Evolutionary conservation across 2,329 filamentous ascomycete genomes (phyloP).

Genomic region (Sphaerulina populicola): DNA sequence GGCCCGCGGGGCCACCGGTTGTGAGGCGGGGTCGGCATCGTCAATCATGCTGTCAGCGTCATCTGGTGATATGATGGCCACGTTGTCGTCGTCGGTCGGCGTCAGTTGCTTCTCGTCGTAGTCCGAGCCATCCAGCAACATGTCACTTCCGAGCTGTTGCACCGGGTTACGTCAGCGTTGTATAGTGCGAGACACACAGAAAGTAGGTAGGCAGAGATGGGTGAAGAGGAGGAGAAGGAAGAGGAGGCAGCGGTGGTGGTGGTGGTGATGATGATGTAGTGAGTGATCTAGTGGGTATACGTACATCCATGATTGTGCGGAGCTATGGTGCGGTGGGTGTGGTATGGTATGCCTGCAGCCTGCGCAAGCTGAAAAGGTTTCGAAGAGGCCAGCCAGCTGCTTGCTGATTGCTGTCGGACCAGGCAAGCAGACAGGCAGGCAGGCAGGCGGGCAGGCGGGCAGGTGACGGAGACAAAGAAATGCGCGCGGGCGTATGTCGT

Average conservation of each 20-base stretch:
- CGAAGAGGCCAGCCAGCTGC: background rate
- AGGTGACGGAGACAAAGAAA: background rate
- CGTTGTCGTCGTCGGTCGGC: slow-evolving; percentile 34
- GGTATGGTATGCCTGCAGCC: slow-evolving; percentile 1
- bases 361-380: slow-evolving; percentile 2
- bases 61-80: slow-evolving; percentile 53
- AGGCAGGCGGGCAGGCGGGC: too few species aligned
- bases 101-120: slow-evolving; percentile 53
- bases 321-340: background rate
- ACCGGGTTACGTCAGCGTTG: slow-evolving; percentile 22
- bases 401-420: slow-evolving; percentile 2
- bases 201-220: background rate
- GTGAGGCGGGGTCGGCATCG: slow-evolving; percentile 37
- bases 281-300: background rate
- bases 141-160: slow-evolving; percentile 51
- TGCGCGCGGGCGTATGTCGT: slow-evolving; percentile 7
- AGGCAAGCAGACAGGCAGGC: too few species aligned
- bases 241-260: background rate
- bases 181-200: slow-evolving; percentile 4
- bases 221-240: slow-evolving; percentile 4
- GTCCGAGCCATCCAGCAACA: slow-evolving; percentile 52
- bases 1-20: slow-evolving; percentile 44
- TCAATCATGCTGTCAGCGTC: slow-evolving; percentile 49
- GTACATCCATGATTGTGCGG: slow-evolving; percentile 6
- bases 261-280: background rate